A percentile compares a stretch with the other conserved stretches of the same genome.
These are phyloP conservation scores for Quercus phellos DNA, from an alignment of 331 rosid genomes.

Conservation along the genomic window DNA sequence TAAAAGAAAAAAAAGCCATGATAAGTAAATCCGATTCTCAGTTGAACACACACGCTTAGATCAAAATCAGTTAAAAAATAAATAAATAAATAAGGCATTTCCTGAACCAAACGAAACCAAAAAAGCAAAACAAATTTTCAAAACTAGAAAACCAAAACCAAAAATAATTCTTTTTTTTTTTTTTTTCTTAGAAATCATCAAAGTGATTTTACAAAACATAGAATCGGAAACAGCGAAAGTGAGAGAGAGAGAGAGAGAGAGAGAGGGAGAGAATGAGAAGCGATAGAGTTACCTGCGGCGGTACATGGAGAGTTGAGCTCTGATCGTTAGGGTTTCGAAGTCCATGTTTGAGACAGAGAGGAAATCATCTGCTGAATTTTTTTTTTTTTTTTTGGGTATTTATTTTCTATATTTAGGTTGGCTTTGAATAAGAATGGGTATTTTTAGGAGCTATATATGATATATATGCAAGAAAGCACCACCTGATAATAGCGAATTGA, in stretches of 20 bases:
- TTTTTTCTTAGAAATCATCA: background rate
- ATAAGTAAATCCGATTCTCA: background rate
- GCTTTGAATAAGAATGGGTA: background rate
- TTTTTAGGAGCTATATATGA: no score
- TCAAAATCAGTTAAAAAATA: background rate
- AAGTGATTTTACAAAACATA: background rate
- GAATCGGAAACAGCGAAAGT: constrained; percentile 15
- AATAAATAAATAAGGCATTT: background rate
- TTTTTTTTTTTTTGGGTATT: background rate
- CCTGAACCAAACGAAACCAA: background rate
- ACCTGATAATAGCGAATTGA: constrained; percentile 25
- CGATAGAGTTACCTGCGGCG: constrained; percentile 35
- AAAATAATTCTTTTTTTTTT: background rate
- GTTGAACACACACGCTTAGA: background rate
- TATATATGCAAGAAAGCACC: background rate
- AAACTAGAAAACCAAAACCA: background rate
- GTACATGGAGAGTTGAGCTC: constrained; percentile 31
- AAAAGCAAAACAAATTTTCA: constrained; percentile 7
- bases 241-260: background rate
- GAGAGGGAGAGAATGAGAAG: background rate
- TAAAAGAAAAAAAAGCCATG: background rate
- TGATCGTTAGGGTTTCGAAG: constrained; percentile 48
- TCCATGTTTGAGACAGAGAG: constrained; percentile 42
- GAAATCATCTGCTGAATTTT: constrained; percentile 42
- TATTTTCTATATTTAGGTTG: no score